These are phyloP conservation scores for Ophiocordyceps sinensis DNA, from an alignment of 2,329 filamentous ascomycete genomes.

Conservation along the genomic window DNA sequence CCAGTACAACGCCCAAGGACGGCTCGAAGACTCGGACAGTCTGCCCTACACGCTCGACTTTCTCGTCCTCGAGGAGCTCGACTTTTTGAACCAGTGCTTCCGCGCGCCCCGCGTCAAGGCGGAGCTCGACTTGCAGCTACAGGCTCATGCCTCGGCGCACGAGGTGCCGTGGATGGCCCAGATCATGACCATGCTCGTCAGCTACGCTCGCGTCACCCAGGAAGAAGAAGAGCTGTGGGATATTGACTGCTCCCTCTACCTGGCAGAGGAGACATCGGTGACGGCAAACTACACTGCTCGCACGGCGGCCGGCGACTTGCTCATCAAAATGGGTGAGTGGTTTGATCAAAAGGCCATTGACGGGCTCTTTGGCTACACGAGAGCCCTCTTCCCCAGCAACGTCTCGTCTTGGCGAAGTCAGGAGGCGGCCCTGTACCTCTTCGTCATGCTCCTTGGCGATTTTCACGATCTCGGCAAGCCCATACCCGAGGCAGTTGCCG, in stretches of 20 bases:
- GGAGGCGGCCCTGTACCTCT: constrained; percentile 71
- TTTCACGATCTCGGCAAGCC: constrained; percentile 63
- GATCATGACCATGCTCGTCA: constrained; percentile 71
- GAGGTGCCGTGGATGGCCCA: constrained; percentile 71
- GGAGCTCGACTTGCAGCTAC: constrained; percentile 72
- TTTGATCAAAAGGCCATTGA: constrained; percentile 61
- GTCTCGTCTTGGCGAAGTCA: constrained; percentile 43
- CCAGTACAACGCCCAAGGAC: constrained; percentile 68
- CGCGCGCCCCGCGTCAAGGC: constrained; percentile 77
- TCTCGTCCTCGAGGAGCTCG: constrained; percentile 81
- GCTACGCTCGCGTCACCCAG: constrained; percentile 76
- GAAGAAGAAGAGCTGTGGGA: constrained; percentile 96
- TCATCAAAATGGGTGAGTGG: constrained; percentile 91
- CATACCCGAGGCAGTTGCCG: constrained; percentile 54
- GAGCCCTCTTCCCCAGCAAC: constrained; percentile 52
- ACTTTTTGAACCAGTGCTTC: constrained; percentile 85
- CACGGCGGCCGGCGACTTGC: constrained; percentile 79
- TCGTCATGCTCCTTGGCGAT: constrained; percentile 73
- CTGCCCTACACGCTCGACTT: constrained; percentile 94
- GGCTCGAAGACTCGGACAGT: constrained; percentile 77
- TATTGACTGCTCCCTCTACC: constrained; percentile 86
- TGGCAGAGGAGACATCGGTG: constrained; percentile 88
- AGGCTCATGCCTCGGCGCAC: constrained; percentile 40
- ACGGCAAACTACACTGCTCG: constrained; percentile 93
- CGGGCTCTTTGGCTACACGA: constrained; percentile 63